These are phyloP conservation scores for Lyophyllum atratum DNA, from an alignment of 768 basidiomycete genomes.

Conservation along the genomic window DNA sequence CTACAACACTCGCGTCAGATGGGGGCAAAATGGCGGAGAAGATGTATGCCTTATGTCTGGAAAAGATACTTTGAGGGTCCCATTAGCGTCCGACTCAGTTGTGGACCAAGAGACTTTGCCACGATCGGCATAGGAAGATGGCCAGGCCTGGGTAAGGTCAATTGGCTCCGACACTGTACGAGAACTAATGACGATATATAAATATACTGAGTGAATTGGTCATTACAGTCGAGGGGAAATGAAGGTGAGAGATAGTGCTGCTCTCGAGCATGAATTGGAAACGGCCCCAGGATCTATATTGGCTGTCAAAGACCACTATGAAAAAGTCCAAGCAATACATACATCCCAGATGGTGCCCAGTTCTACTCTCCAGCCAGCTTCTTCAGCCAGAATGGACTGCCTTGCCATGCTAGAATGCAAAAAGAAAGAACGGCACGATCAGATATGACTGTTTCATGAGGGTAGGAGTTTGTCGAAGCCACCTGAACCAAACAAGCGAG, in stretches of 20 bases:
- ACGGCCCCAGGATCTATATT: slow-evolving; percentile 73
- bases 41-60: slow-evolving; percentile 55
- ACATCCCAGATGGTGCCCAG: slow-evolving; percentile 40
- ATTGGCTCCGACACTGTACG: slow-evolving; percentile 51
- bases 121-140: slow-evolving; percentile 69
- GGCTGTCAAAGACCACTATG: not conserved
- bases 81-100: slow-evolving; percentile 39
- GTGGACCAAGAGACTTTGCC: slow-evolving; percentile 63
- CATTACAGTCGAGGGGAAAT: slow-evolving; percentile 65
- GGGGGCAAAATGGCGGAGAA: not conserved
- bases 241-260: slow-evolving; percentile 82
- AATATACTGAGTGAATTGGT: not conserved
- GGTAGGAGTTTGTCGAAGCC: slow-evolving; percentile 8
- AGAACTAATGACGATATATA: slow-evolving; percentile 9
- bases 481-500: slow-evolving; percentile 10
- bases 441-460: not conserved
- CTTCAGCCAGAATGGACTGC: slow-evolving; percentile 4
- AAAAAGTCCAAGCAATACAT: slow-evolving; percentile 13
- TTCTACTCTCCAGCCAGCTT: slow-evolving; percentile 18
- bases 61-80: slow-evolving; percentile 61
- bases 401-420: not conserved
- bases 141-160: slow-evolving; percentile 51
- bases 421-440: not conserved
- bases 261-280: slow-evolving; percentile 82
- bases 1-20: slow-evolving; percentile 33